phyloP scores from a whole-genome alignment of 2,329 filamentous ascomycete genomes.

The Alternaria sp. region DNA sequence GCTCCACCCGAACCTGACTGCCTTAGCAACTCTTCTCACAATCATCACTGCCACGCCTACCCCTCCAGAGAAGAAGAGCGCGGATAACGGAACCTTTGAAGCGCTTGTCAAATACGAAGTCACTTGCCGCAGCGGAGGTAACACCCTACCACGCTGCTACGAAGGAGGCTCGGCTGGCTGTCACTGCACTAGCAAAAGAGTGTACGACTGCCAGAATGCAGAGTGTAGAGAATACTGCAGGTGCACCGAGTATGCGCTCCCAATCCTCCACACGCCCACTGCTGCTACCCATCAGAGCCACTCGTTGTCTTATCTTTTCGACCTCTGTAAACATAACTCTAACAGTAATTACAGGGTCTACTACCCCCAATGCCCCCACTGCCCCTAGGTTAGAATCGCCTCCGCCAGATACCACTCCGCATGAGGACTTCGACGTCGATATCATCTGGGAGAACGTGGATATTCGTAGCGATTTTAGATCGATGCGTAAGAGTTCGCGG shows the following conservation, averaged over 20 bases:
- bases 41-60: not conserved
- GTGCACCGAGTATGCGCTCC: not conserved
- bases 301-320: not conserved
- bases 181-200: not conserved
- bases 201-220: not conserved
- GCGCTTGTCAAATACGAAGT: slow-evolving; percentile 1
- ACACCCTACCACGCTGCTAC: slow-evolving; percentile 1
- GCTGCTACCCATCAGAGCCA: not conserved
- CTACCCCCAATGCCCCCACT: not conserved
- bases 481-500: slow-evolving; percentile 1
- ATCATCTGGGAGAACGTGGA: slow-evolving; percentile 9
- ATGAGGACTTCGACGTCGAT: slow-evolving; percentile 2
- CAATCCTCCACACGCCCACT: not conserved
- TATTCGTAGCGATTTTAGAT: slow-evolving; percentile 1
- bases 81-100: not conserved
- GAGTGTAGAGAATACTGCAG: not conserved
- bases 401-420: not conserved
- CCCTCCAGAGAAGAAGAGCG: not conserved
- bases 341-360: not conserved
- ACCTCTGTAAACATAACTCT: not conserved
- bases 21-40: not conserved
- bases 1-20: not conserved
- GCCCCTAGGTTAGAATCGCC: not conserved
- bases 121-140: not conserved
- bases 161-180: slow-evolving; percentile 1